A percentile compares a stretch with the other conserved stretches of the same genome.
These are phyloP conservation scores for Mucor lusitanicus DNA, from an alignment of 371 early-diverging fungal genomes.

Conservation along the genomic window DNA sequence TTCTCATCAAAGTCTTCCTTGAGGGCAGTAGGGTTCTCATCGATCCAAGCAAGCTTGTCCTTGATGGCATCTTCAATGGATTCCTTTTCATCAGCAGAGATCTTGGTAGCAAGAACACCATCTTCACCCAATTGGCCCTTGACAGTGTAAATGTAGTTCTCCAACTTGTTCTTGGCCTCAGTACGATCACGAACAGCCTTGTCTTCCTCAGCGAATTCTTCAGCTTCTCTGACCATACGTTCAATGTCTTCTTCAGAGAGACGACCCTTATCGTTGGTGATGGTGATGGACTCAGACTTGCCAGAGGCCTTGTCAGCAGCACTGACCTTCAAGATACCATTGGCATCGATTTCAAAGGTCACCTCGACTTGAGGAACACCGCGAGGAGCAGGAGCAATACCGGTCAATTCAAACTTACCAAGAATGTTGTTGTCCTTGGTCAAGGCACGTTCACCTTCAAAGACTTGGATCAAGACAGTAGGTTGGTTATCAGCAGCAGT, in stretches of 20 bases:
- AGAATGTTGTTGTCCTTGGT: slow-evolving; percentile 97
- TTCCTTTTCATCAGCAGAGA: slow-evolving; percentile 84
- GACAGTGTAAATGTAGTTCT: slow-evolving; percentile 82
- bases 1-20: slow-evolving; percentile 84
- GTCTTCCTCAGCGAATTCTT: slow-evolving; percentile 88
- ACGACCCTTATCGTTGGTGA: slow-evolving; percentile 96
- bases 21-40: slow-evolving; percentile 64
- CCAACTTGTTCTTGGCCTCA: slow-evolving; percentile 83
- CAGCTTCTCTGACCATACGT: slow-evolving; percentile 93
- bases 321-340: slow-evolving; percentile 97
- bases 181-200: slow-evolving; percentile 82
- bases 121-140: slow-evolving; percentile 82
- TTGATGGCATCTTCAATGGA: slow-evolving; percentile 88
- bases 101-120: slow-evolving; percentile 63
- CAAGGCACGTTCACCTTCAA: slow-evolving; percentile 98
- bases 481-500: slow-evolving; percentile 99
- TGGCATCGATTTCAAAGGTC: slow-evolving; percentile 97
- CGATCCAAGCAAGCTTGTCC: slow-evolving; percentile 86
- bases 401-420: slow-evolving; percentile 93
- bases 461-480: slow-evolving; percentile 96
- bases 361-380: slow-evolving; percentile 93
- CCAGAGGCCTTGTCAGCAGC: slow-evolving; percentile 97
- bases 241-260: slow-evolving; percentile 95
- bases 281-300: slow-evolving; percentile 90
- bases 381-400: slow-evolving; percentile 85